Evolutionary conservation across 2,329 filamentous ascomycete species (phyloP).

Genomic region (Stagonosporopsis rhizophila): DNA sequence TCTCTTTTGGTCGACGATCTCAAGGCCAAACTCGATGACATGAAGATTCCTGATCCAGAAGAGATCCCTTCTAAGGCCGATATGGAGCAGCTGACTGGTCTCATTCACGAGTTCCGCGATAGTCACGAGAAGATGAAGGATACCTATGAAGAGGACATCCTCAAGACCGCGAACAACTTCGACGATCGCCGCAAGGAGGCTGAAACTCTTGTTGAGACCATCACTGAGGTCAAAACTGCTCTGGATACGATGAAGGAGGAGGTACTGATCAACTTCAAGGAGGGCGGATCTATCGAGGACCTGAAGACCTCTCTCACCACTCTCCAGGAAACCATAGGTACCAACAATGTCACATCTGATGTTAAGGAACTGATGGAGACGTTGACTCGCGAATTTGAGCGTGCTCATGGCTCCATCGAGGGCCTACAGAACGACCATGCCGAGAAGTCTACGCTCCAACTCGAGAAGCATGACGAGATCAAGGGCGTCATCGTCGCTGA

Average conservation of each 20-base stretch:
- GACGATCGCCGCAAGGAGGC: slow-evolving; percentile 87
- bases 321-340: slow-evolving; percentile 70
- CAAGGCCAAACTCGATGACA: slow-evolving; percentile 77
- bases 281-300: slow-evolving; percentile 70
- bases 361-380: slow-evolving; percentile 70
- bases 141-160: slow-evolving; percentile 75
- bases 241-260: slow-evolving; percentile 80
- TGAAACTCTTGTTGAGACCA: slow-evolving; percentile 76
- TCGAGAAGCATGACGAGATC: slow-evolving; percentile 67
- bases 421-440: slow-evolving; percentile 81
- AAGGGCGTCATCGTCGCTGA: slow-evolving; percentile 62
- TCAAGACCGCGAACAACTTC: slow-evolving; percentile 77
- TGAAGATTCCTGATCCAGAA: slow-evolving; percentile 74
- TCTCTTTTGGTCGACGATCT: slow-evolving; percentile 84
- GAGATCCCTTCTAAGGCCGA: slow-evolving; percentile 79
- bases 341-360: slow-evolving; percentile 55
- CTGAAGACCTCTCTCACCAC: slow-evolving; percentile 68
- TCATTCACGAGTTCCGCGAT: slow-evolving; percentile 60
- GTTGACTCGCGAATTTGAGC: slow-evolving; percentile 87
- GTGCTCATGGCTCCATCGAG: slow-evolving; percentile 79
- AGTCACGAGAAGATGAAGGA: slow-evolving; percentile 73
- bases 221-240: slow-evolving; percentile 78
- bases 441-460: slow-evolving; percentile 61
- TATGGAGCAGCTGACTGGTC: slow-evolving; percentile 66
- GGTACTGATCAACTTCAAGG: slow-evolving; percentile 76